Base-by-base conservation (phyloP, 176 grass and related monocot genomes). In the Aegilops bicornis region DNA sequence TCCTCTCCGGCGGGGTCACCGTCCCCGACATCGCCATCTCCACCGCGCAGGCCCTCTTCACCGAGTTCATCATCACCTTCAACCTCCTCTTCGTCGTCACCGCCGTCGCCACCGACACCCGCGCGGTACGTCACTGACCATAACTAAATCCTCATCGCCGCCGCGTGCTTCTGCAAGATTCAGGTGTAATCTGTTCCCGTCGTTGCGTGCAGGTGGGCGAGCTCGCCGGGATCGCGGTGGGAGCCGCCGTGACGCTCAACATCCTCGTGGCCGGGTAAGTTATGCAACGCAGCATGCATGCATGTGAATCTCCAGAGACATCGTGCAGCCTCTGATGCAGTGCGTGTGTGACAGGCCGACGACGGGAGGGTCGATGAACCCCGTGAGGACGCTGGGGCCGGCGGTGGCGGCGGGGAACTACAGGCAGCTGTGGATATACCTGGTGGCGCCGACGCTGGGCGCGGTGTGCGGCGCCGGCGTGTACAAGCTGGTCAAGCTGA, bases 51-150 rank as follows among this genome's bases (percentile, higher is more conserved):
- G 96, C 96, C 0, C 95, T 98, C 82, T 98, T 95, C 84, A 94
- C 89, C 56, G 96, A 98, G 96, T 98, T 98, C 76, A 87, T 98
- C 89, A 98, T 98, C 80, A 80, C 96, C 13, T 98, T 98, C 86
- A 98, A 98, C 78, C 93, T 98, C 25, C 70, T 98, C 73, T 98
- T 98, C 82, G 96, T 98, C n/a, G 91, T 98, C 81, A 98, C 93
- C 33, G 96, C 96, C 15, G 93, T 98, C 74, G 96, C 96, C 70
- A 98, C 96, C n/a, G 96, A 98, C 65, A 98, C 91, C 9, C 92
- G 75, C 50, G 96, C 96, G 0, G 96, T 97, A 83, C 17, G 83
- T 40, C 66, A 27, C 25, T 7, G 4, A 50, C 73, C 1, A 19
- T 81, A 3, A 48, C 31, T 48, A 3, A 6, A 48, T 47, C 71